Evolutionary conservation across 2,329 filamentous ascomycete genomes (phyloP).

Genomic region (Tolypocladium sp.): DNA sequence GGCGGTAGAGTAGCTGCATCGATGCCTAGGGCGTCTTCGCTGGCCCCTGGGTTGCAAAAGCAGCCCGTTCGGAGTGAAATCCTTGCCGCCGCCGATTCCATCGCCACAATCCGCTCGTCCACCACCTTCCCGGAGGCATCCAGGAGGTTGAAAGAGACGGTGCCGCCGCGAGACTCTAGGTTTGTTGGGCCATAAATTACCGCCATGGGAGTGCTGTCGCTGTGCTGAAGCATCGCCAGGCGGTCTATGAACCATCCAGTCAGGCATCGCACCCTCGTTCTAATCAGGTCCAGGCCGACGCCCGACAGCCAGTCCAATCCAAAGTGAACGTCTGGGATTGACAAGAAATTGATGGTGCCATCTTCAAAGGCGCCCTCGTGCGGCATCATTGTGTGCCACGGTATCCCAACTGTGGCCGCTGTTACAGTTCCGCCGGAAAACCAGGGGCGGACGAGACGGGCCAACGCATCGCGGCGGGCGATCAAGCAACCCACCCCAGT

Average conservation of each 20-base stretch:
- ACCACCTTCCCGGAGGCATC: slow-evolving; percentile 20
- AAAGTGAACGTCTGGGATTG: slow-evolving; percentile 26
- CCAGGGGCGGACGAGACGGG: slow-evolving; percentile 24
- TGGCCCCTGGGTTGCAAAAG: slow-evolving; percentile 32
- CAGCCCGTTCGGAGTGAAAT: slow-evolving; percentile 32
- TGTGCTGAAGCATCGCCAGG: slow-evolving; percentile 19
- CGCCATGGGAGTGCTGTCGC: slow-evolving; percentile 21
- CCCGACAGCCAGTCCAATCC: slow-evolving; percentile 25
- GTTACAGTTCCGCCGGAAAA: slow-evolving; percentile 29
- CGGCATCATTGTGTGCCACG: slow-evolving; percentile 19
- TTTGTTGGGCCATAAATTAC: slow-evolving; percentile 24
- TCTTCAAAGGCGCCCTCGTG: slow-evolving; percentile 27
- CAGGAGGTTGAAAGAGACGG: slow-evolving; percentile 28
- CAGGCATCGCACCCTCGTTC: slow-evolving; percentile 23
- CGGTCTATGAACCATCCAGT: slow-evolving; percentile 25
- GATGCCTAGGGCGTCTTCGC: slow-evolving; percentile 24
- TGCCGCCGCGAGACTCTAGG: slow-evolving; percentile 21
- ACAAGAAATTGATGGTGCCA: slow-evolving; percentile 29
- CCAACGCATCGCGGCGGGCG: slow-evolving; percentile 20
- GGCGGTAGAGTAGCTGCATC: not conserved
- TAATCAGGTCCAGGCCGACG: slow-evolving; percentile 17
- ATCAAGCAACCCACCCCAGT: slow-evolving; percentile 31
- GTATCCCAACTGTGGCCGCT: slow-evolving; percentile 18
- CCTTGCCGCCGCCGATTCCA: slow-evolving; percentile 18
- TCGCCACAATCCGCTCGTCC: slow-evolving; percentile 25